Base-by-base conservation (phyloP, 116 monocot genomes). In the Trichopus zeylanicus region DNA sequence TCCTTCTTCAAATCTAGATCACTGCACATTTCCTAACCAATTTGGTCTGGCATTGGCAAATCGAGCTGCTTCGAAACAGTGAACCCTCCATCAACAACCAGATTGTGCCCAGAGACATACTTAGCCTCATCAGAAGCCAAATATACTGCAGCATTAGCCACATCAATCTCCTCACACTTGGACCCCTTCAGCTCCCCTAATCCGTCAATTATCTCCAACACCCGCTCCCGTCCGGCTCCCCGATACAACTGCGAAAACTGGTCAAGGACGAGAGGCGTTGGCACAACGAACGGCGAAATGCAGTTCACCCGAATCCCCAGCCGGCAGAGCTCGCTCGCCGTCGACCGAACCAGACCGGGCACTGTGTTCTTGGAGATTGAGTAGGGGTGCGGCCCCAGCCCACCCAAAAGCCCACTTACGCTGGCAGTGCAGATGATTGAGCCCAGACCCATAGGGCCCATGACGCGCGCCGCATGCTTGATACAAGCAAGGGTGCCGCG, bases 391-490 rank as follows among this genome's bases (percentile, higher is more conserved):
- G n/a, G n/a, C n/a, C n/a, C n/a, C n/a, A n/a, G n/a, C n/a, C n/a
- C n/a, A n/a, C n/a, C n/a, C n/a, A n/a, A n/a, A n/a, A n/a, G n/a
- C n/a, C n/a, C n/a, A n/a, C n/a, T n/a, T n/a, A n/a, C n/a, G n/a
- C n/a, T n/a, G n/a, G n/a, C n/a, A n/a, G n/a, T n/a, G n/a, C 86
- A 86, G 5, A 81, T 27, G 53, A 86, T 86, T 1, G 71, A 65
- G 7, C 85, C 80, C 2, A 49, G 31, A 12, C 71, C 71, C 9
- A 19, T 57, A 0, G 72, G 73, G 35, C 29, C 23, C 86, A 81
- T 86, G 16, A 78, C 86, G 2, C 86, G 73, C 52, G 78, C 78
- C 2, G 86, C 86, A 47, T 86, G 81, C 68, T 86, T 86, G 65
- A 81, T 74, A 1, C 78, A 81, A 23, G 67, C 71, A 4, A 86